Evolutionary conservation across 2,329 filamentous ascomycete genomes (phyloP).

Genomic region (Atkinsonella hypoxylon): DNA sequence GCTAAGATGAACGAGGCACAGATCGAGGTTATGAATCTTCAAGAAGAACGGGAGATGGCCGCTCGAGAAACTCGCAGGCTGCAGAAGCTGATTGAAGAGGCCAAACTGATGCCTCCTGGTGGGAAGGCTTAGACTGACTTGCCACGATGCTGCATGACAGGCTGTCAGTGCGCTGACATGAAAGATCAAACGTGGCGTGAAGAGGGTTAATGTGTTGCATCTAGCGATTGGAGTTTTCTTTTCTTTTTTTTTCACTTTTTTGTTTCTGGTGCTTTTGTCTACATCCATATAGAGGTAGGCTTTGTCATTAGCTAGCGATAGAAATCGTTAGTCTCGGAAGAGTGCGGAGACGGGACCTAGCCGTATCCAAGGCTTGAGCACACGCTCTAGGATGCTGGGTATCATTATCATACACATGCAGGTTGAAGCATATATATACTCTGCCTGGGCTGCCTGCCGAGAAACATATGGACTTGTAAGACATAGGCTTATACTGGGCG

Average conservation of each 20-base stretch:
- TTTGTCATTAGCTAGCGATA: slow-evolving; percentile 2
- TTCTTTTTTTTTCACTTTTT: slow-evolving; percentile 19
- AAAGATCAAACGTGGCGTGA: background rate
- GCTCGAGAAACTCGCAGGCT: slow-evolving; percentile 59
- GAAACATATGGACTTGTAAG: background rate
- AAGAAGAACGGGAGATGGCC: slow-evolving; percentile 63
- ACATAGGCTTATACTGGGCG: background rate
- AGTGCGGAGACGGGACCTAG: background rate
- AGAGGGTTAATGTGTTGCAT: slow-evolving; percentile 17
- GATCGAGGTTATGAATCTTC: slow-evolving; percentile 71
- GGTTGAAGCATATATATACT: background rate
- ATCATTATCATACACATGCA: background rate
- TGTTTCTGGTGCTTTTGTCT: slow-evolving; percentile 11
- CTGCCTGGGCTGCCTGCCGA: background rate
- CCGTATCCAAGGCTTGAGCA: background rate
- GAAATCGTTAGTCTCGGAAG: background rate
- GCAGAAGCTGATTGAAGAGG: slow-evolving; percentile 52
- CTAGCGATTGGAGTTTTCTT: slow-evolving; percentile 26
- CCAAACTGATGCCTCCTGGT: slow-evolving; percentile 41
- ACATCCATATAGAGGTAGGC: slow-evolving; percentile 10
- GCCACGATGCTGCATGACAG: too few species aligned
- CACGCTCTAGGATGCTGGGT: background rate
- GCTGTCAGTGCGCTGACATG: background rate
- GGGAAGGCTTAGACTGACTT: background rate
- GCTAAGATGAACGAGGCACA: slow-evolving; percentile 69